Percentiles rank a stretch among this genome's conserved stretches.
Evolutionary conservation across 2,329 filamentous ascomycete genomes (phyloP).

Genomic region (Fonsecaea multimorphosa): DNA sequence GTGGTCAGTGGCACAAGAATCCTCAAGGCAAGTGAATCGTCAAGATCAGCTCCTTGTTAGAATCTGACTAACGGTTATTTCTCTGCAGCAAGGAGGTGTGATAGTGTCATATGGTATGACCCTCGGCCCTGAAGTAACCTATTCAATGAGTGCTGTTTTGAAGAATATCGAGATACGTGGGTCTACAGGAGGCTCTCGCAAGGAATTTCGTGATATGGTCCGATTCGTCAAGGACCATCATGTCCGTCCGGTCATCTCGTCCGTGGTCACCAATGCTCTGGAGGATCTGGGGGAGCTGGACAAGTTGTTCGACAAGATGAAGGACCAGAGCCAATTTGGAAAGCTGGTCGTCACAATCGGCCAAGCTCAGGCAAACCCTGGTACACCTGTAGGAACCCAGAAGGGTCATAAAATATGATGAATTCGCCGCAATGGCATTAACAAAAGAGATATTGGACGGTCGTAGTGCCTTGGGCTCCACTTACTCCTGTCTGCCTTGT

Average conservation of each 20-base stretch:
- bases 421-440: no score
- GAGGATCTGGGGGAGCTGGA: constrained; percentile 69
- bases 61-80: no score
- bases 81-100: constrained; percentile 60
- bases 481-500: no score
- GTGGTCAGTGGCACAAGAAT: constrained; percentile 69
- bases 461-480: no score
- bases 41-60: no score
- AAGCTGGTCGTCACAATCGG: constrained; percentile 82
- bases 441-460: no score
- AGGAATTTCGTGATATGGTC: constrained; percentile 87
- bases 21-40: constrained; percentile 62
- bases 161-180: constrained; percentile 86
- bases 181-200: constrained; percentile 85
- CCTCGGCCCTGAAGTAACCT: constrained; percentile 79
- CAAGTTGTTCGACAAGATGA: constrained; percentile 82
- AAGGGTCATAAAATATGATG: no score
- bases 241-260: constrained; percentile 77
- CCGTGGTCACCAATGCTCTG: constrained; percentile 69
- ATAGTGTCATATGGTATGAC: constrained; percentile 93
- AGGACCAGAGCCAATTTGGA: constrained; percentile 78
- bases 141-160: constrained; percentile 79
- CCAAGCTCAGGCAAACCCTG: no score
- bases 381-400: no score
- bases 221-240: constrained; percentile 75